Evolutionary conservation across 2,329 filamentous ascomycete species (phyloP).

Genomic region (Apiospora saccharicola): DNA sequence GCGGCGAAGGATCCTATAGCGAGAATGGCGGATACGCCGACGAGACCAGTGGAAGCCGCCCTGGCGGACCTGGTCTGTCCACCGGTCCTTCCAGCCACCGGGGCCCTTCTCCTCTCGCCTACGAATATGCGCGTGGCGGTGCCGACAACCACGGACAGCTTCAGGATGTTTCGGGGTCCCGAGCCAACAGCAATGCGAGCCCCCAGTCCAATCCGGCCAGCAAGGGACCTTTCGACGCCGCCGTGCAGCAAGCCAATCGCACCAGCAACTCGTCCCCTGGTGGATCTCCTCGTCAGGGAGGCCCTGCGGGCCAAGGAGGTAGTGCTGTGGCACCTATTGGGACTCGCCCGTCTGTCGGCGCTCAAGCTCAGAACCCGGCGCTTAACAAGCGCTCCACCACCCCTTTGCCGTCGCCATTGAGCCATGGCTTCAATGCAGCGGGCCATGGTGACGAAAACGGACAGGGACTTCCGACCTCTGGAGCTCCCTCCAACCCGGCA

Average conservation of each 20-base stretch:
- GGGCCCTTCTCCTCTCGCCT: conserved; percentile 81
- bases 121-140: conserved; percentile 64
- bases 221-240: conserved; percentile 67
- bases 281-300: conserved; percentile 75
- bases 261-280: conserved; percentile 86
- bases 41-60: conserved; percentile 68
- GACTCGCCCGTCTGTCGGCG: conserved; percentile 74
- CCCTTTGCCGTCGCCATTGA: conserved; percentile 87
- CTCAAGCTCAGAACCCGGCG: conserved; percentile 63
- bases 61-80: conserved; percentile 71
- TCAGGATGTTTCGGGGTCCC: conserved; percentile 62
- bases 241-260: conserved; percentile 72
- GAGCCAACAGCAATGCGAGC: conserved; percentile 85
- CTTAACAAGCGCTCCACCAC: conserved; percentile 86
- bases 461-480: conserved; percentile 49
- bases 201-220: conserved; percentile 73
- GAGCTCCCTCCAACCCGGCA: conserved; percentile 63
- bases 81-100: conserved; percentile 70
- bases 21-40: conserved; percentile 72
- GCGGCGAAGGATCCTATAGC: conserved; percentile 71
- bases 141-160: conserved; percentile 54
- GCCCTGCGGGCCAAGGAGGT: conserved; percentile 60
- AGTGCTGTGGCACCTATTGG: conserved; percentile 89
- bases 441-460: conserved; percentile 57
- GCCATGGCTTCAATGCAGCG: conserved; percentile 70